Base-by-base conservation (phyloP, 495 filamentous ascomycete genomes). In the Pyrenopolyporus hunteri region DNA sequence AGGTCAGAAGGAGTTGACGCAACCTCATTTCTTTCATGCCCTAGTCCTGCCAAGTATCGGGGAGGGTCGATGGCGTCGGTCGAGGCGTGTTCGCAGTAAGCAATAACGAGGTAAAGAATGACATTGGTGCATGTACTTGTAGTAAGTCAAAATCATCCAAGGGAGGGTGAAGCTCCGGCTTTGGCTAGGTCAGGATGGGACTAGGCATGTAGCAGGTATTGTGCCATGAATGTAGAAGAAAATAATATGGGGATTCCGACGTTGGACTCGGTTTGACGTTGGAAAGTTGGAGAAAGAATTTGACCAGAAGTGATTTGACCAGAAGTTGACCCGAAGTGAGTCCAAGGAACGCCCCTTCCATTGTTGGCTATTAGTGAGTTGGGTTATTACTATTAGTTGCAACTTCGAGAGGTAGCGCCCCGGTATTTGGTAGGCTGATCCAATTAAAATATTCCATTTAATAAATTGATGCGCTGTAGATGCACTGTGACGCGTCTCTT, bases 1-100 rank as follows among this genome's bases (percentile, higher is more conserved):
- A 74, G 43, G 70, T 61, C 14, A 73, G 56, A 46, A 74, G 48
- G 13, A 69, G 48, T 45, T 78, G 78, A 42, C 77, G 74, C 44
- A 73, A 70, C 64, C 78, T 73, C 78, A 80, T 79, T 44, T 43
- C 66, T 60, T 56, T 36, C 29, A 51, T 9, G 31, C 44, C 51
- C 25, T 48, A 36, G 32, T 57, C 37, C 29, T 28, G 51, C 35
- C 52, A 4, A 13, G 22, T 25, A n/a, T 39, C 17, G 45, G 7
- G 37, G 13, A 49, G 49, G 40, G 26, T 57, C 16, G 25, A 40
- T 54, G 63, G 28, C 57, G 63, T 48, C 50, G 40, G 46, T 52
- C 33, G 48, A 54, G 53, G 50, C 40, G 22, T 40, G 28, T 47
- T 52, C 31, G 57, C 17, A 33, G 35, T 16, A 32, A 37, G 39